Base-by-base conservation (phyloP, 2,329 filamentous ascomycete genomes). In the Metarhizium anisopliae region DNA sequence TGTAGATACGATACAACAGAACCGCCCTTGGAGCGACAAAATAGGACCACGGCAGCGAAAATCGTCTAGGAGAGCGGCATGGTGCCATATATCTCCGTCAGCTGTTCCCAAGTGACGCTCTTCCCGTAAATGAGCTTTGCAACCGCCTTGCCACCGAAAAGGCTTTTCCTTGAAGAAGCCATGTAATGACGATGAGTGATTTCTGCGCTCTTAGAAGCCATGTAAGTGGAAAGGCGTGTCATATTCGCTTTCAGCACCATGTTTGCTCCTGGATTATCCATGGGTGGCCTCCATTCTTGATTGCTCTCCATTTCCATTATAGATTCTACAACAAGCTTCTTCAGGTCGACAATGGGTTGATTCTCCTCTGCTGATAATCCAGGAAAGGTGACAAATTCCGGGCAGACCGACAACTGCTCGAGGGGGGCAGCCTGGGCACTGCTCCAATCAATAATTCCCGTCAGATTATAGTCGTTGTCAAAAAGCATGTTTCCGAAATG, bases 401-500 rank as follows among this genome's bases (percentile, higher is more conserved):
- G 69, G 56, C 60, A 69, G 51, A 71, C 63, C 4, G 68, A 65
- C 40, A 72, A 57, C 52, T 67, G 67, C 62, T 72, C 69, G 1
- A 72, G 56, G 54, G 69, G 68, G 6, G 63, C 67, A 13, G 64
- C 61, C 59, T 69, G 67, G 6, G 69, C 67, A 53, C 59, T 58
- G 51, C 65, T 68, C 70, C 69, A 73, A 58, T 70, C 69, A 49
- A 72, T 62, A 36, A 73, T 58, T 20, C 65, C 69, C 2, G 61
- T 68, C 40, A 72, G 54, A 58, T 72, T 73, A 59, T 71, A 72
- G 50, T 74, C 70, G 18, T 68, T 58, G 57, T 74, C 72, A 35
- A 74, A 74, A 6, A 73, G 67, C 58, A 75, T 61, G 47, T 75
- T 74, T 43, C 70, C 69, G 57, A 62, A 68, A 61, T 71, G 70